A percentile compares a stretch with the other conserved stretches of the same genome.
Evolutionary conservation across 2,329 filamentous ascomycete genomes (phyloP).

Genomic region (Aspergillus pseudoterreus): DNA sequence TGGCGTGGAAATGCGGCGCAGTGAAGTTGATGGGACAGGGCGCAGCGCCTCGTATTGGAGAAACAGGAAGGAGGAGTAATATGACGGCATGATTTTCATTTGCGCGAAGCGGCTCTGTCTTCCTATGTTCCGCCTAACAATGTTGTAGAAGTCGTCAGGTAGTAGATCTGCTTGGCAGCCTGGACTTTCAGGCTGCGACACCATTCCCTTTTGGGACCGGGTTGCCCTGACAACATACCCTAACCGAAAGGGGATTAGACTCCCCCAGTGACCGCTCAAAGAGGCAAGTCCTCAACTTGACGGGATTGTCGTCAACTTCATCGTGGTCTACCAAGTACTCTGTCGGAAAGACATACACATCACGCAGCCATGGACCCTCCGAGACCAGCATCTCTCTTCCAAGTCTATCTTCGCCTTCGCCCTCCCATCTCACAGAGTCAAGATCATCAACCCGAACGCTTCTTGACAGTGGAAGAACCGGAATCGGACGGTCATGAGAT

Average conservation of each 20-base stretch:
- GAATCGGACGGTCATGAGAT: slow-evolving; percentile 24
- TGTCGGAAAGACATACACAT: neutral
- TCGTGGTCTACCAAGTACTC: neutral
- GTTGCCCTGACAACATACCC: slow-evolving; percentile 17
- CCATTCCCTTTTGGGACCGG: neutral
- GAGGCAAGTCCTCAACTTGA: slow-evolving; percentile 4
- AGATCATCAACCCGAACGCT: slow-evolving; percentile 55
- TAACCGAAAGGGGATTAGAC: slow-evolving; percentile 9
- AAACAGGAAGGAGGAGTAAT: neutral
- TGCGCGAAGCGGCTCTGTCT: too few relatives aligned
- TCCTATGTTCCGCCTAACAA: too few relatives aligned
- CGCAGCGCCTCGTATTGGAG: neutral
- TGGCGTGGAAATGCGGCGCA: too few relatives aligned
- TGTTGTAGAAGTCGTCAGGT: too few relatives aligned
- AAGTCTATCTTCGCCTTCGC: slow-evolving; percentile 83
- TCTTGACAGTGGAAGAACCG: slow-evolving; percentile 70
- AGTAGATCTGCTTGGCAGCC: slow-evolving; percentile 1
- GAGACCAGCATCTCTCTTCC: slow-evolving; percentile 65
- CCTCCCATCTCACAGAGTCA: slow-evolving; percentile 52
- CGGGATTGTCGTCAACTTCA: neutral
- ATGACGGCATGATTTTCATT: neutral
- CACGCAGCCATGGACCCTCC: slow-evolving; percentile 36
- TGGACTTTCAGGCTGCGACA: slow-evolving; percentile 6
- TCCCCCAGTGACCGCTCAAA: slow-evolving; percentile 10
- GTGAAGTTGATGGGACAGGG: too few relatives aligned